Evolutionary conservation across 768 basidiomycete genomes (phyloP), one percentile per base, ranked within the genome.

Genomic region (Lentinula sp.): DNA sequence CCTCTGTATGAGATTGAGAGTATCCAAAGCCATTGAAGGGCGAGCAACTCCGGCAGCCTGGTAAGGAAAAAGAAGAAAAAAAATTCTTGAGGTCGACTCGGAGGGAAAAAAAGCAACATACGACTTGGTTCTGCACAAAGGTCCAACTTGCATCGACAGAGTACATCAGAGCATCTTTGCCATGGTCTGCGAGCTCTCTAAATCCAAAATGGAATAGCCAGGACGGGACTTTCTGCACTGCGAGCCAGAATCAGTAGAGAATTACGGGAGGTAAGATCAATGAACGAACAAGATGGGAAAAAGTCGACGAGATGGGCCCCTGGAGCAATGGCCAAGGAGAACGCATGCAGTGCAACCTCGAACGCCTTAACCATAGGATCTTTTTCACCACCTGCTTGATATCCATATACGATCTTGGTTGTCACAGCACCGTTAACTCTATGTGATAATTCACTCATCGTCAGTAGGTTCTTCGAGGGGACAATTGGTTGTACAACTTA

Each of bases 161-260:
- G 10, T 54, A 54, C 53, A 54, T 54, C 34, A 54, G 18, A n/a
- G 53, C 53, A 23, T 54, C 53, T 11, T 37, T 54, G 0, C 53
- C 53, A 40, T 54, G 53, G 53, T 54, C 53, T n/a, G 53, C 66
- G 61, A 2, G 69, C 56, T 11, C 74, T 70, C 15, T 73, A 73
- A 49, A 75, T 70, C 75, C 53, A 21, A 54, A 54, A 16, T 32
- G 35, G 37, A 54, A 54, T 10, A 54, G 5, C 53, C 75, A 76
- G 3, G 65, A 60, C 2, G 75, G 75, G 9, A 76, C 52, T 34
- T 71, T 59, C 39, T 65, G 64, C 1, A 75, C 74, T 76, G 21
- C 21, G 21, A 8, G 58, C 5, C 58, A 6, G 8, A 16, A 28
- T 40, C 21, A 48, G 28, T n/a, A 49, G 39, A 23, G 6, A 16